Evolutionary conservation across 176 grass and related monocot genomes (phyloP).

Genomic region (Ensete ventricosum): DNA sequence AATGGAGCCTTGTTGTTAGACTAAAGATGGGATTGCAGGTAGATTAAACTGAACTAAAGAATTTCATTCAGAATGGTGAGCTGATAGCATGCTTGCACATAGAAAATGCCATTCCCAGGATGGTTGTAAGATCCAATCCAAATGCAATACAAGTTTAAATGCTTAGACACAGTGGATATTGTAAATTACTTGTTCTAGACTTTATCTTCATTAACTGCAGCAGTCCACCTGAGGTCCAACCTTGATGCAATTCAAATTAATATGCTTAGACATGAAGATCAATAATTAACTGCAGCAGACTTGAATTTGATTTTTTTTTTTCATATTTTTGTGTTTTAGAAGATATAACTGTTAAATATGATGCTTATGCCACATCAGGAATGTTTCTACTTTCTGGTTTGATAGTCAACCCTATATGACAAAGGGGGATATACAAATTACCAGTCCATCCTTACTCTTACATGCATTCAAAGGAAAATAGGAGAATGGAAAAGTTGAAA

Average conservation of each 20-base stretch:
- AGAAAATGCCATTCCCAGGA: background rate
- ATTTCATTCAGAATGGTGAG: background rate
- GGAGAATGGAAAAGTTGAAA: too few species aligned
- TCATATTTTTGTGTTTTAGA: too few species aligned
- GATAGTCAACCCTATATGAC: too few species aligned
- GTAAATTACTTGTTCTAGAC: background rate
- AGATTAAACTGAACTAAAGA: constrained; percentile 3
- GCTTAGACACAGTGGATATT: background rate
- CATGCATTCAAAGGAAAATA: too few species aligned
- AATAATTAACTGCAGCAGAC: too few species aligned
- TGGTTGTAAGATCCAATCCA: background rate
- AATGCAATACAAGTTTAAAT: background rate
- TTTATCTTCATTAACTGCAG: background rate
- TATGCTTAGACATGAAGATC: too few species aligned
- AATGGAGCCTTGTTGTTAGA: background rate
- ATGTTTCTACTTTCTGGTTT: too few species aligned
- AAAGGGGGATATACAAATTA: background rate
- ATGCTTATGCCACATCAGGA: too few species aligned
- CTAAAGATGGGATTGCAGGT: constrained; percentile 12
- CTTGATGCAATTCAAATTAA: too few species aligned
- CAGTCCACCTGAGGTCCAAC: background rate
- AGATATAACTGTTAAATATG: too few species aligned
- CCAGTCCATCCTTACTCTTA: background rate
- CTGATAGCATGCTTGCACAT: background rate
- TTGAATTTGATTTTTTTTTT: too few species aligned